Conservation (phyloP, 2,329 filamentous ascomycete genomes). For the Pyrenophora seminiperda region DNA sequence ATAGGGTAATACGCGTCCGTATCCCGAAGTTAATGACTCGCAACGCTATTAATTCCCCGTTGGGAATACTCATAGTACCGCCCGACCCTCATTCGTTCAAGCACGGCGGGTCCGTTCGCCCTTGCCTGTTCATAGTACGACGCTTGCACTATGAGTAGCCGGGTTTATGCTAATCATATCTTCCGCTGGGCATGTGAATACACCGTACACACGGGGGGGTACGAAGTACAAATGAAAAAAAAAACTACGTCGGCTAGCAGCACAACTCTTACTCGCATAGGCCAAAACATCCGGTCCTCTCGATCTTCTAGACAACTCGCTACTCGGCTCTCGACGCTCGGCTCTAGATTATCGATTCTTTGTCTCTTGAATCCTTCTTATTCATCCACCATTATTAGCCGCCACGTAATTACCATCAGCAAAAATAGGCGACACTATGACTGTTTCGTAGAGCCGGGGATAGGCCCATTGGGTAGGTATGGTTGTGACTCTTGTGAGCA, state of each 20-base stretch:
- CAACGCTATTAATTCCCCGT: constrained; percentile 28
- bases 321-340: no score
- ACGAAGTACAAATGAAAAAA: constrained; percentile 19
- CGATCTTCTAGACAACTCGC: no score
- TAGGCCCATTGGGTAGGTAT: constrained; percentile 5
- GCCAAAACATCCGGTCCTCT: constrained; percentile 28
- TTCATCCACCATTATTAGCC: constrained; percentile 19
- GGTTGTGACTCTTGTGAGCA: constrained; percentile 11
- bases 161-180: constrained; percentile 31
- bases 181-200: constrained; percentile 1
- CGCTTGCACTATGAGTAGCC: constrained; percentile 25
- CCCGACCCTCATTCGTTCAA: constrained; percentile 31
- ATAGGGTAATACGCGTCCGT: constrained; percentile 31
- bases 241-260: constrained; percentile 18
- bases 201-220: constrained; percentile 8
- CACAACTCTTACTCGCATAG: constrained; percentile 21
- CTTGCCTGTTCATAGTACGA: constrained; percentile 37
- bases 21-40: constrained; percentile 33
- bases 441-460: constrained; percentile 15
- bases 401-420: constrained; percentile 22
- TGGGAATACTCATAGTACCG: constrained; percentile 35
- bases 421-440: constrained; percentile 21
- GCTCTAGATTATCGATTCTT: no score
- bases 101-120: constrained; percentile 24
- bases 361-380: no score